Evolutionary conservation across 2,329 filamentous ascomycete genomes (phyloP), one percentile per base, ranked within the genome.

Genomic region (Aspergillus unguis): DNA sequence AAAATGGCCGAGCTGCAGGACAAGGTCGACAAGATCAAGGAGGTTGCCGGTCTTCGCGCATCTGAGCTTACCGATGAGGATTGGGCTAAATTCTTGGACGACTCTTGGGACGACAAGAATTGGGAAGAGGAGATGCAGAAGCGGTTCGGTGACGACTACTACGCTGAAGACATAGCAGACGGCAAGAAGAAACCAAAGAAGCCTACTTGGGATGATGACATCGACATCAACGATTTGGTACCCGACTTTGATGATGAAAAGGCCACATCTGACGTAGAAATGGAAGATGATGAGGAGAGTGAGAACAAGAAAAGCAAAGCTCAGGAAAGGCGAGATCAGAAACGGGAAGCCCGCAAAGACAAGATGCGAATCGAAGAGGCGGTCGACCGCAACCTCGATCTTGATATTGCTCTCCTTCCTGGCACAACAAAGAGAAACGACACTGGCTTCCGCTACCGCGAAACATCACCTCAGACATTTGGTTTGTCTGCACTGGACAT

Each of bases 151-250:
- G 90, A 96, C 10, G 82, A 88, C 7, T 99, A 99, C 75, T 99
- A 99, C 64, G 88, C 85, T 44, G 81, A 75, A 37, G 73, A 74
- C 17, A 68, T 65, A 60, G 55, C 44, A 52, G 66, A 45, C 50
- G 48, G 49, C 28, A 85, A 83, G 68, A 85, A 82, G 66, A 84
- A 79, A 58, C 74, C 81, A 7, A 90, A 89, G 79, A 95, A 95
- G 75, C 90, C 90, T 7, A 88, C 85, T 57, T 99, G 92, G 87
- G 90, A 96, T 63, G 91, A 97, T 65, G 94, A 99, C 68, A 96
- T 99, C 63, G 92, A 97, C 67, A 97, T 99, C 75, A 90, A 88
- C 56, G 92, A 96, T 69, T 80, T 96, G 46, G 77, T 96, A 28
- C 91, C 90, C 1, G 90, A 95, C 56, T 96, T 95, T 23, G 88